phyloP scores from a whole-genome alignment of 257 asterid species.

The Solanum sitiens region DNA sequence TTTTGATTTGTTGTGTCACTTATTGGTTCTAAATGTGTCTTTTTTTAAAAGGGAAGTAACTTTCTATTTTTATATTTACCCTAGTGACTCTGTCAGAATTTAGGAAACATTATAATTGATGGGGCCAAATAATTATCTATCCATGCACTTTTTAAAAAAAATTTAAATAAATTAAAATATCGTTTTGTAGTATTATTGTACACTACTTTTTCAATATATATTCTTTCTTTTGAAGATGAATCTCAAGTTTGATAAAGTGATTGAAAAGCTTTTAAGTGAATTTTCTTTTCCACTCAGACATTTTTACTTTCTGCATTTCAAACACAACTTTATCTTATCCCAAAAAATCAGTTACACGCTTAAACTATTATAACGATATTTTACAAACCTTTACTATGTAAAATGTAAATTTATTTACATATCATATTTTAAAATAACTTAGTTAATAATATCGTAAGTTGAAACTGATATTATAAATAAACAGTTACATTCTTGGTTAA shows the following conservation, averaged over 20 bases:
- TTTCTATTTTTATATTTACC: neutral
- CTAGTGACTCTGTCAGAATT: neutral
- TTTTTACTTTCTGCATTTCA: neutral
- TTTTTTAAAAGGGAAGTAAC: neutral
- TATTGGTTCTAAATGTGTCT: neutral
- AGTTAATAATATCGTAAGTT: too few relatives aligned
- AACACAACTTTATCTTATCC: neutral
- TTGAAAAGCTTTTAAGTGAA: neutral
- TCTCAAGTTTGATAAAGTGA: too few relatives aligned
- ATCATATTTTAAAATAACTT: too few relatives aligned
- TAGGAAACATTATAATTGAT: neutral
- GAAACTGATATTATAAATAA: too few relatives aligned
- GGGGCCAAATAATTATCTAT: neutral
- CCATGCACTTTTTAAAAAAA: neutral
- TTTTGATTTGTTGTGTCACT: neutral
- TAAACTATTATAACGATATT: too few relatives aligned
- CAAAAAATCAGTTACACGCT: too few relatives aligned
- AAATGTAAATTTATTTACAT: too few relatives aligned
- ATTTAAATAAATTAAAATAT: too few relatives aligned
- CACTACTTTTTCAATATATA: too few relatives aligned
- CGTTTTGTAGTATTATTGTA: too few relatives aligned
- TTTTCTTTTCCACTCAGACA: neutral
- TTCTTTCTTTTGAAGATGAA: too few relatives aligned
- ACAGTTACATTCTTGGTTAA: neutral
- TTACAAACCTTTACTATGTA: too few relatives aligned